Base-by-base conservation (phyloP, 345 rosid genomes). In the Eucalyptus tenuipes region DNA sequence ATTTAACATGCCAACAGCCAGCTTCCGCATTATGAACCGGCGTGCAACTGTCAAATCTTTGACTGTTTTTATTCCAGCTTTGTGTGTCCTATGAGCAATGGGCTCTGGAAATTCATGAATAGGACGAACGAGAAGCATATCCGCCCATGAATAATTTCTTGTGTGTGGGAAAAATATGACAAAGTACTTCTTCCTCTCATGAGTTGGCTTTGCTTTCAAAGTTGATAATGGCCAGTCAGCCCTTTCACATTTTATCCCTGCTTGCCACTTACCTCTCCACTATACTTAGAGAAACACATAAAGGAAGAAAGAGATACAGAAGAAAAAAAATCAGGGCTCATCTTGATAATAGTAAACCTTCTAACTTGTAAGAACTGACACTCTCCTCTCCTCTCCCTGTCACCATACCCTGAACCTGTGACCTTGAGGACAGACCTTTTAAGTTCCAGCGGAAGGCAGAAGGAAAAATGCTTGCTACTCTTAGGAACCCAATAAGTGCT, bases 251-350 rank as follows among this genome's bases (percentile, higher is more conserved):
- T 95, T 94, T 87, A 98, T 96, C 93, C 99, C 99, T 44, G 97
- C 98, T 52, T 95, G 97, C 99, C 99, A 98, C 94, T 92, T 96
- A 53, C 99, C 99, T 93, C 99, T 95, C 99, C 99, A 98, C 99
- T 98, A 88, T 84, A 92, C 89, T 93, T 90, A 93, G 88, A 87
- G 31, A 89, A 88, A 75, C 37, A 88, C 45, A 6, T 29, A 68
- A 85, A 57, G 75, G 40, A 66, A 52, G 50, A 75, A 82, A 84
- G 22, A 64, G 31, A 86, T 55, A 68, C 44, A 84, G 61, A 61
- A 42, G 27, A 84, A 71, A 66, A 85, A 86, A 85, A 37, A 40
- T 16, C 79, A 86, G 71, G 57, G 48, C 37, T 85, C 33, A 86
- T 53, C 87, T 49, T 86, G 64, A 31, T 53, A 53, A 86, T 31